Conservation (phyloP, 2,329 filamentous ascomycete genomes). For the Metarhizium humberi region DNA sequence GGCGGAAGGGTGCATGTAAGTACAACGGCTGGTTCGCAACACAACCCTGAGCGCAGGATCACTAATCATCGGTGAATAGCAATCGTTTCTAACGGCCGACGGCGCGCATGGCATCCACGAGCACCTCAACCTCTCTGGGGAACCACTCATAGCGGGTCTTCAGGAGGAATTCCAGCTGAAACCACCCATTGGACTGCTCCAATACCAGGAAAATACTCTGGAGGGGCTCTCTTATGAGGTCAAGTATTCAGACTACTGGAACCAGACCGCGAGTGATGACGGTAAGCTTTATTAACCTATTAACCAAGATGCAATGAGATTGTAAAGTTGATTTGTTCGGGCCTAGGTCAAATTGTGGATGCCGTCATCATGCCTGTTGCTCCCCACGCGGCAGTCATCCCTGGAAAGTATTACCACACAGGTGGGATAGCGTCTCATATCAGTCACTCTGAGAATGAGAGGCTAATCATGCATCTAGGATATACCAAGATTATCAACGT, state of each 20-base stretch:
- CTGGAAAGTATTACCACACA: constrained; percentile 31
- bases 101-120: constrained; percentile 28
- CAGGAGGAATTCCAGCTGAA: constrained; percentile 18
- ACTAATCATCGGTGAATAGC: neutral
- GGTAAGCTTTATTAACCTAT: constrained; percentile 20
- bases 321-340: neutral
- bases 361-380: constrained; percentile 41
- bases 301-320: neutral
- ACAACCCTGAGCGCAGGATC: neutral
- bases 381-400: constrained; percentile 38
- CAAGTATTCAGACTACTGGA: constrained; percentile 56
- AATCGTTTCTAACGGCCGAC: constrained; percentile 22
- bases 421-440: constrained; percentile 7
- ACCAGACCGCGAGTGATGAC: constrained; percentile 39
- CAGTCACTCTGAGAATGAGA: neutral
- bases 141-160: constrained; percentile 36
- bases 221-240: constrained; percentile 45
- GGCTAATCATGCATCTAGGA: constrained; percentile 8
- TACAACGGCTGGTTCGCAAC: neutral
- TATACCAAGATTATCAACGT: constrained; percentile 37
- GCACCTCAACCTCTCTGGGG: constrained; percentile 44
- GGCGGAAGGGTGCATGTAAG: neutral
- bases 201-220: constrained; percentile 38
- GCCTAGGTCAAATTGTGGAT: constrained; percentile 40
- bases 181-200: constrained; percentile 15